Evolutionary conservation across 768 basidiomycete genomes (phyloP).

Genomic region (Leccinum arenicola): DNA sequence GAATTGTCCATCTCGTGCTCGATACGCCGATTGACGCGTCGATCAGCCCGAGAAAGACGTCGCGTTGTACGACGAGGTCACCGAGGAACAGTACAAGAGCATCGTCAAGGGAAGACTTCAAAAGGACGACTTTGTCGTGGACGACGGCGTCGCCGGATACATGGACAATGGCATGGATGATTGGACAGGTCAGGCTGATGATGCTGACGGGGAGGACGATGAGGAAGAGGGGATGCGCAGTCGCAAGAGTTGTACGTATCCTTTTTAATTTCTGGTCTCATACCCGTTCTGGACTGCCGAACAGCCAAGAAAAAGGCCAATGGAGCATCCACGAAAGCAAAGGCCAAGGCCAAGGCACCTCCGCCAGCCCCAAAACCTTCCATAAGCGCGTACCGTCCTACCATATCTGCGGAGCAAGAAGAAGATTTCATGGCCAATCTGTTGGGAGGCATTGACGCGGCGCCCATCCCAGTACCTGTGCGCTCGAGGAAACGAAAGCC

Average conservation of each 20-base stretch:
- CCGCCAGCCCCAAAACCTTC: conserved; percentile 53
- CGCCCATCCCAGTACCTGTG: conserved; percentile 35
- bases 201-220: conserved; percentile 57
- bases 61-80: conserved; percentile 83
- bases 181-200: conserved; percentile 63
- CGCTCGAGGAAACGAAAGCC: conserved; percentile 68
- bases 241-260: conserved; percentile 42
- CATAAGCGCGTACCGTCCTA: conserved; percentile 79
- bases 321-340: conserved; percentile 32
- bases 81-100: conserved; percentile 82
- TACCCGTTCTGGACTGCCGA: conserved; percentile 8
- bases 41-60: conserved; percentile 53
- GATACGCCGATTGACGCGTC: conserved; percentile 24
- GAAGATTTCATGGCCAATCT: conserved; percentile 85
- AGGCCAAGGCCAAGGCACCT: conserved; percentile 43
- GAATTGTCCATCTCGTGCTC: conserved; percentile 9
- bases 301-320: conserved; percentile 29
- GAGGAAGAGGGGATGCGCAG: conserved; percentile 32
- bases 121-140: conserved; percentile 91
- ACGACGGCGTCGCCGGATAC: conserved; percentile 89
- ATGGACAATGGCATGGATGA: conserved; percentile 98
- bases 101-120: conserved; percentile 84
- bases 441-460: conserved; percentile 66
- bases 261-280: background rate
- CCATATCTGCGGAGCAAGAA: conserved; percentile 75